These are phyloP conservation scores for Vaccinium corymbosum DNA, from an alignment of 148 eudicot genomes.

Conservation along the genomic window DNA sequence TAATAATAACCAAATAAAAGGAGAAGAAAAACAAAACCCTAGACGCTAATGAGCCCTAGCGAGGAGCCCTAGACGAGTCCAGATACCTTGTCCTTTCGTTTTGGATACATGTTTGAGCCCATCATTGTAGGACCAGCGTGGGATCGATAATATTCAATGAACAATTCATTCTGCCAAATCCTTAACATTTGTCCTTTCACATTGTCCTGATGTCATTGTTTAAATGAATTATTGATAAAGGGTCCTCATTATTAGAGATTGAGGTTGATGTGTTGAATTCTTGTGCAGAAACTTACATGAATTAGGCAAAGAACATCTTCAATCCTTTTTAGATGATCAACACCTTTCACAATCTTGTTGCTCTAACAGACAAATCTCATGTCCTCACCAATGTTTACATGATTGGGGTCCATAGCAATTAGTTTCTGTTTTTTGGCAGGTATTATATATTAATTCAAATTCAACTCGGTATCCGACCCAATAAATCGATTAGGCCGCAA, in stretches of 20 bases:
- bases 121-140: constrained; percentile 12
- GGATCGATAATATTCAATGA: neutral
- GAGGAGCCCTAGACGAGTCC: neutral
- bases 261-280: neutral
- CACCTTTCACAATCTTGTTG: neutral
- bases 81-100: constrained; percentile 12
- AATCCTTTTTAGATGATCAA: neutral
- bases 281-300: neutral
- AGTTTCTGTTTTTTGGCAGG: neutral
- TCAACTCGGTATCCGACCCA: neutral
- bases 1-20: too few species aligned
- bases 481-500: neutral
- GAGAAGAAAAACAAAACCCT: too few species aligned
- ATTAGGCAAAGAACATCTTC: neutral
- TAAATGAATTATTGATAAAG: neutral
- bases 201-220: neutral
- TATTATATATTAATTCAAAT: neutral
- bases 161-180: constrained; percentile 11
- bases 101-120: neutral
- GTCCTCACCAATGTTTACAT: neutral
- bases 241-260: neutral
- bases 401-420: too few species aligned
- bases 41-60: too few species aligned
- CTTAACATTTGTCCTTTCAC: constrained; percentile 8
- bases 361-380: neutral